Evolutionary conservation across 371 early-diverging fungal genomes (phyloP), one percentile per base, ranked within the genome.

Genomic region (Saksenaea vasiformis): DNA sequence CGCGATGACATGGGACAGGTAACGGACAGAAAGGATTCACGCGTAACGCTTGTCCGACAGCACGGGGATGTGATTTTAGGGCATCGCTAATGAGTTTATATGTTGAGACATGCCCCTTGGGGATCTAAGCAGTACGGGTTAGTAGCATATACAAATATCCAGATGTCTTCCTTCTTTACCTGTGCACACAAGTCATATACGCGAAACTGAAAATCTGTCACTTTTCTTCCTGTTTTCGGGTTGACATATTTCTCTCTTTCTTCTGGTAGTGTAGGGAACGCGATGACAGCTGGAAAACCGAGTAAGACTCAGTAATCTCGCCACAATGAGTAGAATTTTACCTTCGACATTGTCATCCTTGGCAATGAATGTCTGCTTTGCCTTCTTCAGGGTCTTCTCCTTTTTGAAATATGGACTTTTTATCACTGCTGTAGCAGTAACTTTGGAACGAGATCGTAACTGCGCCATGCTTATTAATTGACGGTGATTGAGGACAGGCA

Each of bases 1-100:
- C 90, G 2, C 94, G 84, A 67, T 94, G 93, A 68, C 94, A 94
- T 0, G 94, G 93, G 0, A 94, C 82, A 15, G 92, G 92, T 10
- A 80, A 64, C 17, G 93, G 93, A 15, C 85, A 82, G 65, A 91
- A 92, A 0, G 94, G 93, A 67, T 94, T 94, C 47, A 80, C 68
- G 17, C 81, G 70, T 44, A 94, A 73, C 10, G 93, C 93, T 35
- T 89, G 87, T 0, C 93, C 94, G 0, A 94, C 92, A 0, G 93
- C 92, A 3, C 93, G 76, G 11, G 93, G 91, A 0, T 73, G 69
- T 0, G 87, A 80, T 35, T 76, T 65, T 22, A 94, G 64, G 0
- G 86, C 85, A 54, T 88, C 90, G 3, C 91, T 81, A 13, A 94
- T 74, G 13, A 79, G 76, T 67, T 90, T 92, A 75, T 94, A 94